These are phyloP conservation scores for Panus rudis DNA, from an alignment of 768 basidiomycete species.

Conservation along the genomic window DNA sequence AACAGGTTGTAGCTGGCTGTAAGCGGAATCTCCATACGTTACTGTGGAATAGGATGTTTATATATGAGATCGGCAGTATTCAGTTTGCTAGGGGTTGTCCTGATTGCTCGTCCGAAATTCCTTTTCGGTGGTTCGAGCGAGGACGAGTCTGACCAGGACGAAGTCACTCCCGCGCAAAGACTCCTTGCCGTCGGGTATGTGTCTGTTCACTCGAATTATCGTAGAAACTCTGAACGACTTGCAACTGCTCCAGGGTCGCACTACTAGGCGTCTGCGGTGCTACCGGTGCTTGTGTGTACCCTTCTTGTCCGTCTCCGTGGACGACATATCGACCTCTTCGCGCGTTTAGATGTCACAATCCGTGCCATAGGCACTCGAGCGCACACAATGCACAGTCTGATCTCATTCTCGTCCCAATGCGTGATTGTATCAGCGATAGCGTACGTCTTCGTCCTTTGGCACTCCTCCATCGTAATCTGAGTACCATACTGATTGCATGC, in stretches of 20 bases:
- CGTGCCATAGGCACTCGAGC: constrained; percentile 73
- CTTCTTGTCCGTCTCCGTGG: neutral
- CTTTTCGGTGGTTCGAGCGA: constrained; percentile 47
- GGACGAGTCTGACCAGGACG: constrained; percentile 2
- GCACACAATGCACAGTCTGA: constrained; percentile 64
- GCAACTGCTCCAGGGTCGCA: constrained; percentile 41
- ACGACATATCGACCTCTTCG: neutral
- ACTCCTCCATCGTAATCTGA: too few species aligned
- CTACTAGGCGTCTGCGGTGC: constrained; percentile 60
- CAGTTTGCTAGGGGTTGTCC: constrained; percentile 68
- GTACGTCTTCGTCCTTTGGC: constrained; percentile 11
- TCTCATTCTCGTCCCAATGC: constrained; percentile 57
- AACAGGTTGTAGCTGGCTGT: constrained; percentile 52
- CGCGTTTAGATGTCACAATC: constrained; percentile 36
- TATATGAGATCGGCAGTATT: constrained; percentile 31
- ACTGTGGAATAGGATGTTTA: too few species aligned
- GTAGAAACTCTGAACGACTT: too few species aligned
- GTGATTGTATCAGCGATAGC: constrained; percentile 33
- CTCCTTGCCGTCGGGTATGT: constrained; percentile 54
- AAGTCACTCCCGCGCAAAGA: constrained; percentile 30
- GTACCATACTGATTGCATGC: constrained; percentile 30
- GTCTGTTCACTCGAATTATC: neutral
- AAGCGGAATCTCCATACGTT: constrained; percentile 9
- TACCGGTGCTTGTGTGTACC: constrained; percentile 59
- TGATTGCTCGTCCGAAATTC: constrained; percentile 73